Base-by-base conservation (phyloP, 768 basidiomycete genomes). In the Calocybe cyanea region DNA sequence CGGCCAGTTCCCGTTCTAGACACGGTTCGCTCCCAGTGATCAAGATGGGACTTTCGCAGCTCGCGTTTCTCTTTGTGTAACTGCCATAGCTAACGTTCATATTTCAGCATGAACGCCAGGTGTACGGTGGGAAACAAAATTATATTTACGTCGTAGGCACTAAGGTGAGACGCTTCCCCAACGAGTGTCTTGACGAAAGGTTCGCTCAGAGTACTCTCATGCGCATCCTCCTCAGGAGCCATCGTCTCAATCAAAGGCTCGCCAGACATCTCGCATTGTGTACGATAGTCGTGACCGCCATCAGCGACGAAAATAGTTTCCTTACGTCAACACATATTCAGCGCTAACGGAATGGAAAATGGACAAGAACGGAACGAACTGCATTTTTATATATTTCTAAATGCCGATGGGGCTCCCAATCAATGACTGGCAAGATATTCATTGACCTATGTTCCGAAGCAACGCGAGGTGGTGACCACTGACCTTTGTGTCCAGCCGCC, bases 161-260 rank as follows among this genome's bases (percentile, higher is more conserved):
- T 68, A 7, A 63, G 62, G 44, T 67, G 67, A 36, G 63, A 63
- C 2, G 61, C 65, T 30, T 69, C 59, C 18, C 77, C 78, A 7
- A 78, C 68, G 10, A 80, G 63, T 3, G 59, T 59, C 51, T 71
- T 71, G 21, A 65, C 68, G 31, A 76, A 60, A 1, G 78, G 71
- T 49, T 71, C 59, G 28, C 70, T 68, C 37, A 71, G 59, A 17
- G 66, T 55, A 17, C 46, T 43, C 2, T 44, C 56, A 14, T 57
- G 45, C 1, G 55, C 51, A 32, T 56, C 57, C 6, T 48, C 51
- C 10, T 62, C 50, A 9, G 71, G 78, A 31, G 60, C 47, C 78
- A 83, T 80, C n/a, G 67, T 76, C 25, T 62, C 49, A 21, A 83
- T 71, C n/a, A 79, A 55, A 3, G 82, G 83, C 56, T 85, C 83